Percentiles rank a stretch among this genome's conserved stretches.
Conservation (phyloP, 768 basidiomycete species). For the Xerocomus spinulosus region DNA sequence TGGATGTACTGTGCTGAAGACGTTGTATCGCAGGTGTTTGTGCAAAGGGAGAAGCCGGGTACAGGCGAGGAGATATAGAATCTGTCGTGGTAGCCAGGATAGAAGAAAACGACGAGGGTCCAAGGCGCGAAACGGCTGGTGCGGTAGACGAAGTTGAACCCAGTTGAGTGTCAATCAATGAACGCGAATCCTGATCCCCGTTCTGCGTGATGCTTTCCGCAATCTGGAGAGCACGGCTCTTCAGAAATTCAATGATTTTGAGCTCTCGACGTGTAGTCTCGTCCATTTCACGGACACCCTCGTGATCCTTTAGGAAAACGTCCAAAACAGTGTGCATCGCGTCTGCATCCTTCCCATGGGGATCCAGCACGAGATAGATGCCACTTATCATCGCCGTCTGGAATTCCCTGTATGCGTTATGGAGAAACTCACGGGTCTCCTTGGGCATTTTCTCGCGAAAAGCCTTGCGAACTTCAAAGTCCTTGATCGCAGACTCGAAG, state of each 20-base stretch:
- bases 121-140: slow-evolving; percentile 9
- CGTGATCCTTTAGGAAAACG: slow-evolving; percentile 61
- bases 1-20: slow-evolving; percentile 43
- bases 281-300: slow-evolving; percentile 58
- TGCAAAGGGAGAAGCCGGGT: slow-evolving; percentile 25
- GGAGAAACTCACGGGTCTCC: slow-evolving; percentile 64
- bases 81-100: slow-evolving; percentile 20
- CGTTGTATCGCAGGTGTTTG: slow-evolving; percentile 56
- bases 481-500: slow-evolving; percentile 86
- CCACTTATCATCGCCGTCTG: slow-evolving; percentile 88
- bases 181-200: slow-evolving; percentile 12
- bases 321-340: slow-evolving; percentile 80
- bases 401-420: slow-evolving; percentile 83
- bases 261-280: slow-evolving; percentile 79
- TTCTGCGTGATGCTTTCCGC: slow-evolving; percentile 32
- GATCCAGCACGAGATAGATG: slow-evolving; percentile 79
- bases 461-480: slow-evolving; percentile 72
- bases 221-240: slow-evolving; percentile 58
- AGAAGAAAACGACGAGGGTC: slow-evolving; percentile 20
- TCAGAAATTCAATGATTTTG: slow-evolving; percentile 80
- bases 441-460: slow-evolving; percentile 59
- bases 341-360: slow-evolving; percentile 60
- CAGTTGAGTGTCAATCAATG: slow-evolving; percentile 35
- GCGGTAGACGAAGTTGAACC: slow-evolving; percentile 12
- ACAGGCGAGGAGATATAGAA: slow-evolving; percentile 21